Evolutionary conservation across 257 asterid genomes (phyloP).

Genomic region (Ophiorrhiza pumila): DNA sequence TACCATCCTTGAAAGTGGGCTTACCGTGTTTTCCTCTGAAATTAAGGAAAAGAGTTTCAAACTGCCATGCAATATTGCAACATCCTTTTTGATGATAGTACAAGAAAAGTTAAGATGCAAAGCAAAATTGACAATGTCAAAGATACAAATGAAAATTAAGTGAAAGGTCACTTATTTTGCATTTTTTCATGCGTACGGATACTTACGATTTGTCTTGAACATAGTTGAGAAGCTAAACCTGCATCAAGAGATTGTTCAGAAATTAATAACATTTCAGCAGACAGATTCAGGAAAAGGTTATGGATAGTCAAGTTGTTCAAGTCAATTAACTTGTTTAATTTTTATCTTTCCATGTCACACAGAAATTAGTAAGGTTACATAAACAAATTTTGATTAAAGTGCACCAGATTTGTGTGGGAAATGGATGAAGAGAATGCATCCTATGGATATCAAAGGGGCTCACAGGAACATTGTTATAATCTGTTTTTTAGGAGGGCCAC

Average conservation of each 20-base stretch:
- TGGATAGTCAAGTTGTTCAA: neutral
- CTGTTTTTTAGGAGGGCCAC: no score
- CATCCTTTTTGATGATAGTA: no score
- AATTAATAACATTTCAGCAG: neutral
- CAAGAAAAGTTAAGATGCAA: neutral
- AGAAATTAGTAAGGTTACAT: neutral
- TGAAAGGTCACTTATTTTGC: neutral
- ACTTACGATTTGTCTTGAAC: constrained; percentile 55
- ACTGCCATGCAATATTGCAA: neutral
- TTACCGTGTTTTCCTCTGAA: constrained; percentile 52
- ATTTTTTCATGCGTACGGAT: neutral
- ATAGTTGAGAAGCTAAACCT: constrained; percentile 67
- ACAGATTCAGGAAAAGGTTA: neutral
- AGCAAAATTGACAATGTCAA: no score
- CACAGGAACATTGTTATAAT: no score
- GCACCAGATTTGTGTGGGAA: neutral
- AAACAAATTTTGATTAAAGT: neutral
- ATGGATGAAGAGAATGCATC: constrained; percentile 20
- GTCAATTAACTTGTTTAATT: neutral
- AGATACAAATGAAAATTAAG: neutral
- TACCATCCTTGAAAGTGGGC: constrained; percentile 52
- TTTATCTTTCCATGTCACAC: neutral
- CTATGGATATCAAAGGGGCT: no score
- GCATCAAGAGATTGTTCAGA: constrained; percentile 15
- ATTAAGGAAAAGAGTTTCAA: neutral